These are phyloP conservation scores for Capronia americana DNA, from an alignment of 2,329 filamentous ascomycete genomes.

Conservation along the genomic window DNA sequence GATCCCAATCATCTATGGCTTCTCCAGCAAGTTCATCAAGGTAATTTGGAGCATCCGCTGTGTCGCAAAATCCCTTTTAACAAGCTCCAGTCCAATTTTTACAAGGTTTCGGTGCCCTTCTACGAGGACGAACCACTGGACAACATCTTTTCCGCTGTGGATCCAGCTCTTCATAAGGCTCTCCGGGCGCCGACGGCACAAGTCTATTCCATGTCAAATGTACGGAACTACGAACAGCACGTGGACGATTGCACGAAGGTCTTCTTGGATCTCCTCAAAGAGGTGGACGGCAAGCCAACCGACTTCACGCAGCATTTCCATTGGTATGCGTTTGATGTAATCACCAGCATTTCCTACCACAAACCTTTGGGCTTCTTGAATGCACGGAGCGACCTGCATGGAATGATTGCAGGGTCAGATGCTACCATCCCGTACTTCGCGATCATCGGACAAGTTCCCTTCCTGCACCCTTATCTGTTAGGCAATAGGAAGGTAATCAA, in stretches of 20 bases:
- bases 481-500: background rate
- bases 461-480: background rate
- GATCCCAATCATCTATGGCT: constrained; percentile 15
- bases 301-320: constrained; percentile 14
- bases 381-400: constrained; percentile 53
- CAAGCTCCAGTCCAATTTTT: background rate
- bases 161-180: constrained; percentile 5
- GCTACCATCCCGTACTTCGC: background rate
- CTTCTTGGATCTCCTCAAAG: constrained; percentile 5
- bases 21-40: constrained; percentile 19
- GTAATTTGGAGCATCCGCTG: too few species aligned
- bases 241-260: constrained; percentile 18
- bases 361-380: constrained; percentile 56
- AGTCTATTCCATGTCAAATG: constrained; percentile 18
- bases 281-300: constrained; percentile 6
- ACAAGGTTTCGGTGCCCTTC: background rate
- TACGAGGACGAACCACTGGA: constrained; percentile 3
- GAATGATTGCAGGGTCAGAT: background rate
- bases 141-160: constrained; percentile 16
- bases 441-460: background rate
- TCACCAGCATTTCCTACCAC: constrained; percentile 14
- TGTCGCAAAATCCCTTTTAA: too few species aligned
- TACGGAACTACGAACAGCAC: constrained; percentile 15
- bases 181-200: constrained; percentile 15
- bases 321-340: constrained; percentile 18